A percentile compares a stretch with the other conserved stretches of the same genome.
Conservation (phyloP, 352 stramenopile genomes). For the Thraustochytrium aureum region DNA sequence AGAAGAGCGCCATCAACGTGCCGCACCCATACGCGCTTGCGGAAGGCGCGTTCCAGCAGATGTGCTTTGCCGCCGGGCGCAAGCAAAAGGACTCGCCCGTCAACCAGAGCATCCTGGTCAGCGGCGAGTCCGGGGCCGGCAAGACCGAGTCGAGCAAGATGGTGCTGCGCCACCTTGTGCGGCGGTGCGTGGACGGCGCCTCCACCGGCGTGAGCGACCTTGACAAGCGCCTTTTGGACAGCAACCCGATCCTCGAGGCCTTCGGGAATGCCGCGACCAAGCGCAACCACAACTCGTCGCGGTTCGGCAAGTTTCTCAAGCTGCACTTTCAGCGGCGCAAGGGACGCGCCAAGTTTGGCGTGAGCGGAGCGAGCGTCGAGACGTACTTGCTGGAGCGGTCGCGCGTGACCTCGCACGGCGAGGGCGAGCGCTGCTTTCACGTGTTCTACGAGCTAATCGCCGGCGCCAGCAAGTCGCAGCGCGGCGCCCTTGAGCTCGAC, state of each 20-base stretch:
- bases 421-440: constrained; percentile 85
- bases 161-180: constrained; percentile 39
- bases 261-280: constrained; percentile 98
- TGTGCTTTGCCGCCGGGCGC: constrained; percentile 65
- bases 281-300: constrained; percentile 94
- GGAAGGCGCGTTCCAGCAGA: constrained; percentile 84
- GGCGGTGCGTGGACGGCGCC: constrained; percentile 11
- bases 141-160: constrained; percentile 80
- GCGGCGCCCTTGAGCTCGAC: background rate
- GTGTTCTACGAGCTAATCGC: constrained; percentile 84
- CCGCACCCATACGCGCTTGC: constrained; percentile 80
- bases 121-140: constrained; percentile 84
- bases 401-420: constrained; percentile 72
- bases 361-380: constrained; percentile 74
- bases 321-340: constrained; percentile 77
- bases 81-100: constrained; percentile 15
- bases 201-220: constrained; percentile 58
- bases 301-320: constrained; percentile 97
- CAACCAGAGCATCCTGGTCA: constrained; percentile 82
- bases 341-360: constrained; percentile 51
- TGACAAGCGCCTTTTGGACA: constrained; percentile 70
- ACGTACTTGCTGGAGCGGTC: constrained; percentile 89
- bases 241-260: constrained; percentile 97
- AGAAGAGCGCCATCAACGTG: constrained; percentile 59
- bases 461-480: constrained; percentile 54